A percentile compares a stretch with the other conserved stretches of the same genome.
Conservation (phyloP, 805 yeast genomes). For the Candida oleophila region DNA sequence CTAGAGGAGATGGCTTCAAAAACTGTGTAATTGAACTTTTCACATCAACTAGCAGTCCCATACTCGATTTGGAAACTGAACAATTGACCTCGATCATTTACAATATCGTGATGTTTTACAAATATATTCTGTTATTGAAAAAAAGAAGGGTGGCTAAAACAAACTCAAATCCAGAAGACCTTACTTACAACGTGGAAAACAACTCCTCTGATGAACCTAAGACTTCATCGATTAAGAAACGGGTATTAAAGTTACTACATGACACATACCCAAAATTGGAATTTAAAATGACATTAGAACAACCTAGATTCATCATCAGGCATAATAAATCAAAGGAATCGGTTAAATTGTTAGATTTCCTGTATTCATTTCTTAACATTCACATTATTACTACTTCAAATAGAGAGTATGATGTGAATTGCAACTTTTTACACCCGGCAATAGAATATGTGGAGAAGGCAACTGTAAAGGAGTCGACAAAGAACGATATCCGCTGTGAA, state of each 20-base stretch:
- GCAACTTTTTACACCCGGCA: conserved; percentile 34
- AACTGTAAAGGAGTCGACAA: neutral
- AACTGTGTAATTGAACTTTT: conserved; percentile 37
- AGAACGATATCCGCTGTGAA: conserved; percentile 10
- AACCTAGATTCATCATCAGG: conserved; percentile 27
- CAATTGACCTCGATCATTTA: conserved; percentile 32
- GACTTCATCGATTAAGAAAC: conserved; percentile 7
- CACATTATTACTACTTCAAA: conserved; percentile 29
- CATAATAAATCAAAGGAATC: conserved; percentile 10
- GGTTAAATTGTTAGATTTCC: conserved; percentile 25
- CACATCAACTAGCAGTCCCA: conserved; percentile 37
- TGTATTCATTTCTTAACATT: conserved; percentile 34
- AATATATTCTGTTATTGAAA: conserved; percentile 20
- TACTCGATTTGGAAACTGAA: conserved; percentile 33
- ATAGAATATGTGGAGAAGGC: conserved; percentile 28
- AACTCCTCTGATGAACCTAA: neutral
- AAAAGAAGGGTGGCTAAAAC: neutral
- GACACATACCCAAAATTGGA: conserved; percentile 34
- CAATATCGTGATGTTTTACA: conserved; percentile 29
- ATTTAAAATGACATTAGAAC: conserved; percentile 29
- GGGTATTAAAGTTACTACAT: conserved; percentile 21
- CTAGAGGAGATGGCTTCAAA: conserved; percentile 35
- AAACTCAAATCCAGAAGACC: neutral
- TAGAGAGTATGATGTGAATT: conserved; percentile 33
- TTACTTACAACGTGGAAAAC: conserved; percentile 1